Base-by-base conservation (phyloP, 345 rosid species). In the Syzygium grande region DNA sequence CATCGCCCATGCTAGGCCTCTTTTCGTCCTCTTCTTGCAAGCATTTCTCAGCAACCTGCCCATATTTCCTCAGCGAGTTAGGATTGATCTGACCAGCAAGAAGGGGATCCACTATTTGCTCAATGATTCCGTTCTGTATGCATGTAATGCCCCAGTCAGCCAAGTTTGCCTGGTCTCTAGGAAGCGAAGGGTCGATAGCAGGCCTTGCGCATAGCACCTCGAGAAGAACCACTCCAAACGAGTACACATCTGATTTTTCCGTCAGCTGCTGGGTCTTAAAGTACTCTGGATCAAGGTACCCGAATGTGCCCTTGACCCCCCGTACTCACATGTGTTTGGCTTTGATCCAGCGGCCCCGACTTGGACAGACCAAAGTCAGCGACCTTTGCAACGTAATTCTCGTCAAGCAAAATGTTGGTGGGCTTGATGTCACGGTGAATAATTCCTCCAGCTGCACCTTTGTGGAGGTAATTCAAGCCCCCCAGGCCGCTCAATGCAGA, bases 301-400 rank as follows among this genome's bases (percentile, higher is more conserved):
- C 95, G 7, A 93, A 90, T 17, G 94, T 93, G 14, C 96, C 96
- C 86, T 93, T 92, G 52, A 93, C 88, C 14, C 52, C n/a, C 88
- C 23, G 92, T 91, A 87, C 92, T 92, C 41, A 90, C 91, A 65
- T 93, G 93, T 52, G 90, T 79, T 86, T 65, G 65, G 21, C 87
- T 87, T 77, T 89, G 90, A 86, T 89, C 92, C 3, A 85, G 68
- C 46, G 89, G 83, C 29, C 93, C 91, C 5, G 85, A 86, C 46
- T 89, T 94, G 58, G 95, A 94, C 55, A 93, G 94, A 38, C 96
- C 95, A 61, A 94, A 94, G 84, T 94, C 96, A 17, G 93, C 93
- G 11, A 94, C 95, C 89, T 94, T 94, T 5, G 95, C 95, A 14
- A 90, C 87, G 25, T 78, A 88, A 65, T 89, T 89, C 85, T 90